These are phyloP conservation scores for Domatiomyces catenatus DNA, from an alignment of 2,329 filamentous ascomycete species.

Conservation along the genomic window DNA sequence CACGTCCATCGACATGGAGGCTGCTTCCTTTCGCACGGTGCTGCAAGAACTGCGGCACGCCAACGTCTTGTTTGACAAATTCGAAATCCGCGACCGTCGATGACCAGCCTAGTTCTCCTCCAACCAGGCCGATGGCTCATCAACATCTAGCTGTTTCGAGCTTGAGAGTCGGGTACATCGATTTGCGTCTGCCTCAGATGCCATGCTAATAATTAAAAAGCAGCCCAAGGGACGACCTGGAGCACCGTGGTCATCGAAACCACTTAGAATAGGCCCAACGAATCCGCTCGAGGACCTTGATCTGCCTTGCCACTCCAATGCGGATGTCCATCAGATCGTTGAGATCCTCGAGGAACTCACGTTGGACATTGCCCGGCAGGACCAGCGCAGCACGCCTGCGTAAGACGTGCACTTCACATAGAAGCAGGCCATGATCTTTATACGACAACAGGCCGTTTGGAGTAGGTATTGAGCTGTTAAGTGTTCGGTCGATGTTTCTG, in stretches of 20 bases:
- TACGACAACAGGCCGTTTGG: constrained; percentile 66
- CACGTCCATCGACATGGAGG: not conserved
- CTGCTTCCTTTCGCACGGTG: not conserved
- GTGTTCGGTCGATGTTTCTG: constrained; percentile 68
- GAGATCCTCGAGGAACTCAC: constrained; percentile 79
- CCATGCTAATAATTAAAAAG: not conserved
- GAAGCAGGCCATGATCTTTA: constrained; percentile 77
- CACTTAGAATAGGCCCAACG: constrained; percentile 81
- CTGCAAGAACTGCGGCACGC: not conserved
- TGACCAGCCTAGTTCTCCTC: not conserved
- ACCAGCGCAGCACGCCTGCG: constrained; percentile 51
- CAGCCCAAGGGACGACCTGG: too few relatives aligned
- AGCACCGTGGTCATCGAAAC: constrained; percentile 26
- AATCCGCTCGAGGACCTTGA: constrained; percentile 65
- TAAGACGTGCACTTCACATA: constrained; percentile 79
- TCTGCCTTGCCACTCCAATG: constrained; percentile 61
- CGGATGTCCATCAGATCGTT: constrained; percentile 69
- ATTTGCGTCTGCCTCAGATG: not conserved
- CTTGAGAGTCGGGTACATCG: not conserved
- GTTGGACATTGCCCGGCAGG: constrained; percentile 58
- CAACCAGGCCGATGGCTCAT: not conserved
- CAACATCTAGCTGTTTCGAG: not conserved
- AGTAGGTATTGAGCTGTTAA: constrained; percentile 52
- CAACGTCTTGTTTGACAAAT: not conserved
- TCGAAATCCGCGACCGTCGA: not conserved